A percentile compares a stretch with the other conserved stretches of the same genome.
phyloP scores from a whole-genome alignment of 495 filamentous ascomycete genomes.

The Aspergillus ellipticus region DNA sequence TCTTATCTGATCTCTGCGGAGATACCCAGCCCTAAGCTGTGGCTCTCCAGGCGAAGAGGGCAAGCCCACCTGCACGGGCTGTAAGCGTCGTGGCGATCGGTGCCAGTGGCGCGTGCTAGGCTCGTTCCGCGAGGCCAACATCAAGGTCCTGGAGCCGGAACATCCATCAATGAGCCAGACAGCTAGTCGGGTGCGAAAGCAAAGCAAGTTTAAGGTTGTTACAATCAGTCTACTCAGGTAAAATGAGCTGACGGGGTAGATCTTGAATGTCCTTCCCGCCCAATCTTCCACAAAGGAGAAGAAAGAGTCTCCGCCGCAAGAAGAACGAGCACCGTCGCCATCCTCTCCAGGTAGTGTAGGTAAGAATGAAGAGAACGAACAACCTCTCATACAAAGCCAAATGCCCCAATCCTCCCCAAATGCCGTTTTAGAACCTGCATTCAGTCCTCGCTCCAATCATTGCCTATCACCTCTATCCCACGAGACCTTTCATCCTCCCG shows the following conservation, averaged over 20 bases:
- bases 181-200: slow-evolving; percentile 16
- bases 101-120: slow-evolving; percentile 34
- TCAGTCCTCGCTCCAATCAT: not conserved
- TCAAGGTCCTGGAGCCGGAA: slow-evolving; percentile 27
- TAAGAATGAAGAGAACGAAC: not conserved
- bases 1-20: not conserved
- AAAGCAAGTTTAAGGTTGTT: slow-evolving; percentile 31
- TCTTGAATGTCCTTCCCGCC: slow-evolving; percentile 14
- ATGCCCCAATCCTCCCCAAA: too few relatives aligned
- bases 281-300: not conserved
- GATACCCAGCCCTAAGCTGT: not conserved
- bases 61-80: slow-evolving; percentile 30
- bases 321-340: not conserved
- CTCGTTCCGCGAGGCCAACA: slow-evolving; percentile 34
- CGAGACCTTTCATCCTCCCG: not conserved
- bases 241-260: slow-evolving; percentile 6
- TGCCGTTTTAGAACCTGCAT: too few relatives aligned
- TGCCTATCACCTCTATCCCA: not conserved
- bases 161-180: slow-evolving; percentile 32
- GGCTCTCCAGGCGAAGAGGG: slow-evolving; percentile 23
- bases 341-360: too few relatives aligned
- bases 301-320: not conserved
- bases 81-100: slow-evolving; percentile 27
- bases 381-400: not conserved
- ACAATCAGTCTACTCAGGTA: not conserved